These are phyloP conservation scores for Rhazya stricta DNA, from an alignment of 257 asterid species.

Conservation along the genomic window DNA sequence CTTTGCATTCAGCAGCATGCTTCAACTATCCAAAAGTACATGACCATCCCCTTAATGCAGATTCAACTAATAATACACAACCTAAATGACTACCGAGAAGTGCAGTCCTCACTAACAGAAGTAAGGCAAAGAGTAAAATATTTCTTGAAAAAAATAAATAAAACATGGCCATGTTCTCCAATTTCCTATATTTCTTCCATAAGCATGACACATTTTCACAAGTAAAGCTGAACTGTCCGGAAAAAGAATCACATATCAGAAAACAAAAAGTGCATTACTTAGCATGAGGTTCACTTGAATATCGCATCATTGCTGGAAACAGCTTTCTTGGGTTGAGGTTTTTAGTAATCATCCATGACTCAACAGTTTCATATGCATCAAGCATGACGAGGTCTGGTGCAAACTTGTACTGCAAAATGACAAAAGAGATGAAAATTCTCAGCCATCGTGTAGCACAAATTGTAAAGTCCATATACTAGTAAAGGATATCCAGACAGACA, in stretches of 20 bases:
- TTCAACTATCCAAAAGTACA: not conserved
- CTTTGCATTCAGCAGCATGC: not conserved
- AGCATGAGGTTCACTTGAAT: slow-evolving; percentile 95
- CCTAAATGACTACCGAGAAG: not conserved
- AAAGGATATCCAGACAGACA: slow-evolving; percentile 14
- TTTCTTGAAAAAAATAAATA: not conserved
- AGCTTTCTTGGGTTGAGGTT: slow-evolving; percentile 89
- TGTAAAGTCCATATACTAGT: slow-evolving; percentile 9
- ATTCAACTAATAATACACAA: not conserved
- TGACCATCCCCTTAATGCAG: not conserved
- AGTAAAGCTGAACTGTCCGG: not conserved
- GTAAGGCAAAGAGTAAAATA: not conserved
- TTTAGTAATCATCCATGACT: slow-evolving; percentile 92
- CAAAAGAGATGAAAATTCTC: slow-evolving; percentile 12
- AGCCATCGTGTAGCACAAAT: slow-evolving; percentile 15
- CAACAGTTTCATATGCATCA: slow-evolving; percentile 98
- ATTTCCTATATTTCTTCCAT: not conserved
- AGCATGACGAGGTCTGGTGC: slow-evolving; percentile 97
- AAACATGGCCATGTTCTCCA: not conserved
- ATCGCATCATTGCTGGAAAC: slow-evolving; percentile 99
- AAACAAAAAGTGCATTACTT: slow-evolving; percentile 48
- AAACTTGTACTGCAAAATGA: slow-evolving; percentile 79
- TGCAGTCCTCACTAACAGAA: not conserved
- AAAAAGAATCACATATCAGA: slow-evolving; percentile 11
- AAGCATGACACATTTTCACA: not conserved